These are phyloP conservation scores for Jaenimonas drosophilae DNA, from an alignment of 208 protist species.

Conservation along the genomic window DNA sequence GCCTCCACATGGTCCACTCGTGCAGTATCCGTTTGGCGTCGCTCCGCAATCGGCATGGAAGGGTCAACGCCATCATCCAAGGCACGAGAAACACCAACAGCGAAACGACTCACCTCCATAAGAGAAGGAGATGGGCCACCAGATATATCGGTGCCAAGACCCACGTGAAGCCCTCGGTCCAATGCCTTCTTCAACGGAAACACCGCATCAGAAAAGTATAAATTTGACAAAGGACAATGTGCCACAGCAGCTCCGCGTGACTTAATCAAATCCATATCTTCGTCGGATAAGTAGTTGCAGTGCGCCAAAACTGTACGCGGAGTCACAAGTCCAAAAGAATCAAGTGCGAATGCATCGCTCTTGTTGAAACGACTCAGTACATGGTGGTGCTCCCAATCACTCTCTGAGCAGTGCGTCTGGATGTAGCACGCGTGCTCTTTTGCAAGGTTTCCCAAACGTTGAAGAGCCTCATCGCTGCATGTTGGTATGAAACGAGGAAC, in stretches of 20 bases:
- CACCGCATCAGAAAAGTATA: conserved; percentile 73
- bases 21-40: conserved; percentile 9
- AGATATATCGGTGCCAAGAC: conserved; percentile 91
- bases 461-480: conserved; percentile 76
- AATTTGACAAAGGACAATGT: conserved; percentile 92
- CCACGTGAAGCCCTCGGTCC: conserved; percentile 69
- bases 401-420: conserved; percentile 72
- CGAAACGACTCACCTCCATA: conserved; percentile 71
- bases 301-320: conserved; percentile 85
- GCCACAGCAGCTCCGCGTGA: conserved; percentile 53
- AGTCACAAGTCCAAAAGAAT: conserved; percentile 76
- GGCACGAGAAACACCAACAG: conserved; percentile 47
- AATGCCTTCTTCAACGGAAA: conserved; percentile 58
- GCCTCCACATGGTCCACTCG: conserved; percentile 48
- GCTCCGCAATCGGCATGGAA: conserved; percentile 7
- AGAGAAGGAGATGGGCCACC: conserved; percentile 85
- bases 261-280: conserved; percentile 73
- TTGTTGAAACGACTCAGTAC: conserved; percentile 76
- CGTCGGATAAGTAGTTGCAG: conserved; percentile 65
- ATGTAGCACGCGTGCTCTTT: conserved; percentile 66
- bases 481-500: conserved; percentile 93
- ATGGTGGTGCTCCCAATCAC: conserved; percentile 88
- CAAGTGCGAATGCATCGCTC: conserved; percentile 77
- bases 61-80: conserved; percentile 51
- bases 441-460: conserved; percentile 61